Conservation (phyloP, 345 rosid species). For the Cardiospermum halicacabum region DNA sequence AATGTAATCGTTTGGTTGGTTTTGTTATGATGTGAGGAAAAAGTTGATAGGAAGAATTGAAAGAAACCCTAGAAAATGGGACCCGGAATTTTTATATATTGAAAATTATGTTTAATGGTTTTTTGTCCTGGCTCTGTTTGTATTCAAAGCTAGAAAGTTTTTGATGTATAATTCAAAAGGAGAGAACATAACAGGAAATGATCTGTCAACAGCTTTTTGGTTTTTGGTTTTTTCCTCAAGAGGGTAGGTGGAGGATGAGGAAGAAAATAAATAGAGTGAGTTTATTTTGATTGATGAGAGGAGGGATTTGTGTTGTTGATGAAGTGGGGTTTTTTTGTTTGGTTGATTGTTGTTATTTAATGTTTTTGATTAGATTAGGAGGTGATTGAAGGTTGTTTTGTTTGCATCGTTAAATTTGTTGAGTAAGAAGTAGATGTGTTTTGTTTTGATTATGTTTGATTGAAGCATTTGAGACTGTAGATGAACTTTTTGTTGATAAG, state of each 20-base stretch:
- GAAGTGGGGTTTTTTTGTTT: background rate
- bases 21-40: background rate
- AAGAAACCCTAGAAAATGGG: constrained; percentile 16
- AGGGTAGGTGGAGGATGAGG: constrained; percentile 8
- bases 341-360: constrained; percentile 10
- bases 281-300: background rate
- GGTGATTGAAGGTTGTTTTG: background rate
- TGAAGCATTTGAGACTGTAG: background rate
- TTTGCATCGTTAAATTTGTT: background rate
- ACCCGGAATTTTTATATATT: constrained; percentile 7
- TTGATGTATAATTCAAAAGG: background rate
- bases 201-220: background rate
- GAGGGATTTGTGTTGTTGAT: constrained; percentile 7
- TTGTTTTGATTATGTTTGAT: constrained; percentile 2
- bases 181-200: background rate
- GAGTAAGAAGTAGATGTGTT: constrained; percentile 1
- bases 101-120: background rate
- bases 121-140: constrained; percentile 9
- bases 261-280: background rate
- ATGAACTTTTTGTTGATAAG: background rate
- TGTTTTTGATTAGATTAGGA: background rate
- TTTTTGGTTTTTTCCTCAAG: background rate
- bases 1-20: constrained; percentile 13
- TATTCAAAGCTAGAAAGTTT: background rate
- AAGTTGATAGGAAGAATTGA: too few species aligned